Conservation (phyloP, 345 rosid species). For the Eucalyptus polybractea region DNA sequence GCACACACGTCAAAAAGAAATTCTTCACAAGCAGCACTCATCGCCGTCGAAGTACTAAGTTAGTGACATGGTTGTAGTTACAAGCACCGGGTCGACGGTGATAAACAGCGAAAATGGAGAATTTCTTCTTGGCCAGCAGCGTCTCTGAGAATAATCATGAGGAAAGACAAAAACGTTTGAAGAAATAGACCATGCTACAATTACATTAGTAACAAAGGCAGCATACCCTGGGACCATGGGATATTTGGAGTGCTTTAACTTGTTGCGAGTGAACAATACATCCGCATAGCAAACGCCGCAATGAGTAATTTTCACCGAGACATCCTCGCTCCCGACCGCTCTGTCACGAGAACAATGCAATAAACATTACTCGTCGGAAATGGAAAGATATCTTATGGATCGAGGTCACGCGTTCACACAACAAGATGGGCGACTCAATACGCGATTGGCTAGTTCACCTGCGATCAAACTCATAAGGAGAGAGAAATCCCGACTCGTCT, state of each 20-base stretch:
- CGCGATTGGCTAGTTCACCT: background rate
- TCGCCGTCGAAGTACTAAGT: background rate
- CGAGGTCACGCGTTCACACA: background rate
- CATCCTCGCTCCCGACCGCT: background rate
- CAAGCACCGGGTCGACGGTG: background rate
- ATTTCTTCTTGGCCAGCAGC: background rate
- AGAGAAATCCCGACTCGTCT: background rate
- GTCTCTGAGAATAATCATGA: background rate
- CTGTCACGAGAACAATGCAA: background rate
- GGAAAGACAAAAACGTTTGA: background rate
- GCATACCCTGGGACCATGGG: background rate
- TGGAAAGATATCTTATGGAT: background rate
- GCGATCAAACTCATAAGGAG: background rate
- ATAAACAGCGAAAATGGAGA: background rate
- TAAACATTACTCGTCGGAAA: background rate
- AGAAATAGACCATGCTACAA: background rate
- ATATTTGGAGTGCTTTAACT: background rate
- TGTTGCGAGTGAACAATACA: background rate
- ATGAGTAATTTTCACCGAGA: background rate
- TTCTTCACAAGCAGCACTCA: background rate
- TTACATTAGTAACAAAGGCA: background rate
- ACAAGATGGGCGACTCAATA: fast-evolving
- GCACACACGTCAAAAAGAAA: background rate
- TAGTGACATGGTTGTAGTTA: background rate
- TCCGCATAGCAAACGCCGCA: background rate